Evolutionary conservation across 495 filamentous ascomycete genomes (phyloP), one percentile per base, ranked within the genome.

Genomic region (Neurospora cerealis): DNA sequence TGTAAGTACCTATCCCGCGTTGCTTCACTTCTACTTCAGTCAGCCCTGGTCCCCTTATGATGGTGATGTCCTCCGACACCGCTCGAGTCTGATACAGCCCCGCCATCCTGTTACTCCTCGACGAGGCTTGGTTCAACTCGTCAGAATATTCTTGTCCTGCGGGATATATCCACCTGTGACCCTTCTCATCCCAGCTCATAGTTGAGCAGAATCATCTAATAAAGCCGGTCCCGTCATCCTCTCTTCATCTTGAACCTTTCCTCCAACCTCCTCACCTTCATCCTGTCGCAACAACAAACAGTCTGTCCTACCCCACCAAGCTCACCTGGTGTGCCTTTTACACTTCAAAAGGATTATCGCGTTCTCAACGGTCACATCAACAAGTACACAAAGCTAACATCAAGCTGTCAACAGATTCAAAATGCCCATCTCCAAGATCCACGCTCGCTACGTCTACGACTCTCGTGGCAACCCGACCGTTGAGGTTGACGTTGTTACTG

Each of bases 381-480:
- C 28, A 9, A 66, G 28, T 66, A 34, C 15, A 66, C 54, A 34
- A 66, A 21, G 70, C 70, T 75, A 66, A 73, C 72, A 54, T 8
- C 19, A 72, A 70, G 70, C 69, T 38, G 32, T 75, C 77, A 71
- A 78, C 74, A 70, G 8, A 72, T 70, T 37, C 75, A 93, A 79
- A 73, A 99, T 98, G 96, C 87, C 91, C 80, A 98, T 99, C 88
- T 90, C 92, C 82, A 98, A 98, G 90, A 93, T 99, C 84, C 94
- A 98, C 90, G 96, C 96, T 81, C 95, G 96, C 81, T 93, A 91
- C 77, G 94, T 99, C 87, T 99, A 99, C 89, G 96, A 99, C 90
- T 98, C 96, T 83, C 96, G 96, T 82, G 96, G 96, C 82, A 98
- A 97, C 88, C 93, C 94, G 77, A 97, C 94, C 82, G 93, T 95